Conservation (phyloP, 2,329 filamentous ascomycete species). For the Gyromitra esculenta region DNA sequence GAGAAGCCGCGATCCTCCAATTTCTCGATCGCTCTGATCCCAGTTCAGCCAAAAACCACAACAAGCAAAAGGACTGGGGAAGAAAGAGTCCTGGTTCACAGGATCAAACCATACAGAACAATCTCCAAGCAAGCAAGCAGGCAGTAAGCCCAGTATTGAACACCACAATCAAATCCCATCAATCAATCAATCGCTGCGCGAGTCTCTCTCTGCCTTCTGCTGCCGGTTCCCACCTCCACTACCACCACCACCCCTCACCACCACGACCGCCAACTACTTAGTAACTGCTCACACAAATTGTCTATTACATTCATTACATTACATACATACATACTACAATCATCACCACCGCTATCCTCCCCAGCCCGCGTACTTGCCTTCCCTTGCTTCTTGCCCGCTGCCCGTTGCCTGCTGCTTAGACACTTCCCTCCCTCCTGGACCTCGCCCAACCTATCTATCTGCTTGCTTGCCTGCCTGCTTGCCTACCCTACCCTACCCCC, state of each 20-base stretch:
- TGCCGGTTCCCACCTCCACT: conserved; percentile 21
- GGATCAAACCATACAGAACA: conserved; percentile 28
- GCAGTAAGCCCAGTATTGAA: conserved; percentile 13
- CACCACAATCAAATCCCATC: conserved; percentile 37
- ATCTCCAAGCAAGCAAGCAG: conserved; percentile 4
- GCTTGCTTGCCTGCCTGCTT: conserved; percentile 23
- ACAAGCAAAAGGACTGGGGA: conserved; percentile 29
- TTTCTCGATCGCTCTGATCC: conserved; percentile 50
- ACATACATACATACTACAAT: conserved; percentile 16
- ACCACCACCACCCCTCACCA: conserved; percentile 29
- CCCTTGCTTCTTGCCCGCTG: conserved; percentile 26
- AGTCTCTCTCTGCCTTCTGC: conserved; percentile 19
- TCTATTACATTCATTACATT: conserved; percentile 20
- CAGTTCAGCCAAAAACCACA: conserved; percentile 43
- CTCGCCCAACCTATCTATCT: conserved; percentile 13
- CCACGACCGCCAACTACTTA: conserved; percentile 20
- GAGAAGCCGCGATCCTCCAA: conserved; percentile 46
- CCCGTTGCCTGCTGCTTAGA: conserved; percentile 23
- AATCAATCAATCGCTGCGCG: conserved; percentile 38
- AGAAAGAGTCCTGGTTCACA: conserved; percentile 27
- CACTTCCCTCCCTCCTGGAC: conserved; percentile 24
- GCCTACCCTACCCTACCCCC: conserved; percentile 24
- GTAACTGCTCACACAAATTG: conserved; percentile 24
- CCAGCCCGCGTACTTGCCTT: conserved; percentile 25
- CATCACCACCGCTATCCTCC: conserved; percentile 23